These are phyloP conservation scores for Nelumbo lutea DNA, from an alignment of 164 flowering plant genomes.

Conservation along the genomic window DNA sequence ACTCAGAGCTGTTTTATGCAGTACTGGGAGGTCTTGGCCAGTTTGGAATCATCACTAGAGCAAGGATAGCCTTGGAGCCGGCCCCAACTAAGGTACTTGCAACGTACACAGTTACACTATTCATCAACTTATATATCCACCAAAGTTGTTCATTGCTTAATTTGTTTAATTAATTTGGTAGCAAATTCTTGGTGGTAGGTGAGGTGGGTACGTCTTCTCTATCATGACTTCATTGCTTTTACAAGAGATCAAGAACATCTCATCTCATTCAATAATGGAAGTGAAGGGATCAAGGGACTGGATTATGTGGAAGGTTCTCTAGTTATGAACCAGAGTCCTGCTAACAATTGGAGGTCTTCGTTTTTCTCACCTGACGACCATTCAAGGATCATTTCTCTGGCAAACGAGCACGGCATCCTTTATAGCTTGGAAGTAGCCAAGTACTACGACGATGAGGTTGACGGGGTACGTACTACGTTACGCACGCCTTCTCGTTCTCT, in stretches of 20 bases:
- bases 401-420: too few relatives aligned
- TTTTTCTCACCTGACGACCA: neutral
- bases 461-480: too few relatives aligned
- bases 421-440: too few relatives aligned
- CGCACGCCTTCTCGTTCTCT: neutral
- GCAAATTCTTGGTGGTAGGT: constrained; percentile 36
- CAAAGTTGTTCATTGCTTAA: neutral
- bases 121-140: neutral
- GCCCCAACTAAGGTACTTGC: constrained; percentile 66
- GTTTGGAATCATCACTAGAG: constrained; percentile 83
- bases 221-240: constrained; percentile 59
- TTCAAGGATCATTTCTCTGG: too few relatives aligned
- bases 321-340: constrained; percentile 27
- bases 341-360: neutral
- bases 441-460: too few relatives aligned
- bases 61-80: constrained; percentile 49
- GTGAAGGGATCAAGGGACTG: constrained; percentile 33
- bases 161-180: neutral
- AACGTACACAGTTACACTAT: neutral
- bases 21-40: constrained; percentile 87
- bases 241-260: constrained; percentile 68
- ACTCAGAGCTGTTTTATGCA: constrained; percentile 29
- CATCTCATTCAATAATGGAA: constrained; percentile 29
- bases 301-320: constrained; percentile 81
- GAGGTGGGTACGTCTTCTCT: constrained; percentile 81